Conservation (phyloP, 495 filamentous ascomycete species). For the Penicillium arizonense region DNA sequence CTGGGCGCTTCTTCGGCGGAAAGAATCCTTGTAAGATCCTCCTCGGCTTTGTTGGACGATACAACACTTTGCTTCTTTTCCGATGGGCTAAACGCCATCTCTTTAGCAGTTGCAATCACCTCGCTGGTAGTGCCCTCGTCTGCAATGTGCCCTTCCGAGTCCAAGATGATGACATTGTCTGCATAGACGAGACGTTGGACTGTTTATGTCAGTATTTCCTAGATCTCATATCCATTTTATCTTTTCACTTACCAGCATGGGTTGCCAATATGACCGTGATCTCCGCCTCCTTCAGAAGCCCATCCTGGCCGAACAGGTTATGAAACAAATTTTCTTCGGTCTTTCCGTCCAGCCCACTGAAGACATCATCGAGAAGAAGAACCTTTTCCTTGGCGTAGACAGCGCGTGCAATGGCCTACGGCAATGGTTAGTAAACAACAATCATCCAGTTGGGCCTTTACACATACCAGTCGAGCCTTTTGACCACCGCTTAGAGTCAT, state of each 20-base stretch:
- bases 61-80: not conserved
- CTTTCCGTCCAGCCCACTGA: slow-evolving; percentile 31
- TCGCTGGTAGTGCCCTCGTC: not conserved
- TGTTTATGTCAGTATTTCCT: not conserved
- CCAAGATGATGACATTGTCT: not conserved
- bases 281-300: slow-evolving; percentile 30
- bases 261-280: slow-evolving; percentile 40
- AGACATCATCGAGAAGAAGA: slow-evolving; percentile 39
- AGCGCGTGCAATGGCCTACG: slow-evolving; percentile 43
- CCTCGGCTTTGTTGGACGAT: not conserved
- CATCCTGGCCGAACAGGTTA: slow-evolving; percentile 39
- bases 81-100: not conserved
- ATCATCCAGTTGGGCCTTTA: not conserved
- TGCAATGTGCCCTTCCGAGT: not conserved
- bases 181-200: not conserved
- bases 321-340: slow-evolving; percentile 48
- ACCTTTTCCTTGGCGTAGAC: slow-evolving; percentile 40
- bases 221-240: not conserved
- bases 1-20: not conserved
- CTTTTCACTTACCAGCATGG: slow-evolving; percentile 1
- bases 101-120: not conserved
- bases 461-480: slow-evolving; percentile 35
- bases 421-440: not conserved
- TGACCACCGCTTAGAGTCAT: slow-evolving; percentile 39
- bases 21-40: not conserved